Percentiles rank a stretch among this genome's conserved stretches.
phyloP scores from a whole-genome alignment of 306 rosid species.

The Casuarina glauca region DNA sequence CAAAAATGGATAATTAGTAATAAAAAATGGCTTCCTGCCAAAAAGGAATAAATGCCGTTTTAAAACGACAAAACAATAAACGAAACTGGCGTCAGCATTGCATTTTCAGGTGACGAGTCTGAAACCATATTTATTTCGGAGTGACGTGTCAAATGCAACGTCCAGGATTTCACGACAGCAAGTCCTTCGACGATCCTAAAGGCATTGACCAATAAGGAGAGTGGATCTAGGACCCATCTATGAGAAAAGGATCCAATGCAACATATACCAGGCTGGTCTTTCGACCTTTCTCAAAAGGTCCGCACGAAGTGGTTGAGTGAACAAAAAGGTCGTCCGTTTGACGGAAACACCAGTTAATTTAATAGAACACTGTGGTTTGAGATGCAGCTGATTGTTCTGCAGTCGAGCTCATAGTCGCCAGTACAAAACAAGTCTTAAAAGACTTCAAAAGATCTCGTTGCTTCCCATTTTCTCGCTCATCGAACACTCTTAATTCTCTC shows the following conservation, averaged over 20 bases:
- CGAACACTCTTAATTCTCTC: constrained; percentile 28
- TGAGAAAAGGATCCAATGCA: not conserved
- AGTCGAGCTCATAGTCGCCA: constrained; percentile 44
- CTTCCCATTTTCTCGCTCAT: constrained; percentile 37
- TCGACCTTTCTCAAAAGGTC: no score
- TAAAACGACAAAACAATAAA: not conserved
- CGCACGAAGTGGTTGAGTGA: not conserved
- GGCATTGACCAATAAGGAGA: constrained; percentile 3
- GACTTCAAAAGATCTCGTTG: constrained; percentile 14
- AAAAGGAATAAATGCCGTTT: no score
- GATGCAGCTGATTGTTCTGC: constrained; percentile 26
- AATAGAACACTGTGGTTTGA: constrained; percentile 12
- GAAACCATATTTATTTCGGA: not conserved
- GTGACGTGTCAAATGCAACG: constrained; percentile 42
- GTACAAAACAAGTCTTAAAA: constrained; percentile 22
- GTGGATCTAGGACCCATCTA: not conserved
- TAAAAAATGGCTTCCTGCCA: no score
- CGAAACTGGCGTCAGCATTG: constrained; percentile 23
- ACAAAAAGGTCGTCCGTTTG: not conserved
- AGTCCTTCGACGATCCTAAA: constrained; percentile 7
- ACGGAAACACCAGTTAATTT: not conserved
- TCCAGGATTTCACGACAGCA: constrained; percentile 27
- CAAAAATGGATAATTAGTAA: no score
- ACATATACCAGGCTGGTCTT: not conserved
- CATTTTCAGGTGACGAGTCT: no score